Conservation (phyloP, 306 rosid species). For the Prinsepia uniflora region DNA sequence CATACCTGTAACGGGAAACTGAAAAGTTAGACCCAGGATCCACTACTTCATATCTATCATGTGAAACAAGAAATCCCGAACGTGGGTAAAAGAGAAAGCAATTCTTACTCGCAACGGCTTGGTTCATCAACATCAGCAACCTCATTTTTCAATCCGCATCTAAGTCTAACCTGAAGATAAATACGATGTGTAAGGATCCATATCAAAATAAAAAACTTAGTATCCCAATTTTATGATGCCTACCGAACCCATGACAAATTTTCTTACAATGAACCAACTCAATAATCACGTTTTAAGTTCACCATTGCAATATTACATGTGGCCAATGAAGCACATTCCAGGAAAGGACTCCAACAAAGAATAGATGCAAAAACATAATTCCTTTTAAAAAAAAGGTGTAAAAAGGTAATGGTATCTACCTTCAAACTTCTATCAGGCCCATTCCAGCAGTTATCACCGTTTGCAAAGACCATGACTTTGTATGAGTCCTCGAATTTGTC, state of each 20-base stretch:
- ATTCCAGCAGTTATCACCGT: slow-evolving; percentile 96
- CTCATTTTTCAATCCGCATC: slow-evolving; percentile 83
- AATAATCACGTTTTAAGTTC: not conserved
- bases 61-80: not conserved
- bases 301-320: not conserved
- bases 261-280: not conserved
- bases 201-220: not conserved
- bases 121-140: slow-evolving; percentile 93
- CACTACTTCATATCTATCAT: not conserved
- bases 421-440: slow-evolving; percentile 98
- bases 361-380: not conserved
- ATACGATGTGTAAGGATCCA: not conserved
- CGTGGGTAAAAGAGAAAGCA: slow-evolving; percentile 14
- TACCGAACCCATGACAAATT: slow-evolving; percentile 12
- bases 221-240: not conserved
- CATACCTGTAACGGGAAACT: slow-evolving; percentile 53
- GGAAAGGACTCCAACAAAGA: not conserved
- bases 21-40: slow-evolving; percentile 11
- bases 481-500: slow-evolving; percentile 90
- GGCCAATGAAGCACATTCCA: not conserved
- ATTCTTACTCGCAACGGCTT: slow-evolving; percentile 95
- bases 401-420: slow-evolving; percentile 41
- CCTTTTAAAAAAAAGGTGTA: not conserved
- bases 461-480: slow-evolving; percentile 71
- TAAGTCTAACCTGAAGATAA: slow-evolving; percentile 67